Conservation (phyloP, 106 monocot genomes). For the Dioscorea alata region DNA sequence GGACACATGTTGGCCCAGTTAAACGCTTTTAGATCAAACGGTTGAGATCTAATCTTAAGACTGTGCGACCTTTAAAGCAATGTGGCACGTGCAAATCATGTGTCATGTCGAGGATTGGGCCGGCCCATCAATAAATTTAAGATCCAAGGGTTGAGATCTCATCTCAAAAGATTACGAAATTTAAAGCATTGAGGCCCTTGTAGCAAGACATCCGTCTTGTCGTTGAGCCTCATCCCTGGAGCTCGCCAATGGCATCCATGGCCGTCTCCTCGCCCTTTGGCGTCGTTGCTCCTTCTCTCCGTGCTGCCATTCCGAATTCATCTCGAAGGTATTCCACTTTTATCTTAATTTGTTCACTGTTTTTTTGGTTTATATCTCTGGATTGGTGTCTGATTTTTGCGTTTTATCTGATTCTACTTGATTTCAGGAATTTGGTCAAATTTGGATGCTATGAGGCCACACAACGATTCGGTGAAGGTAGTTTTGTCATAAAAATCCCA, state of each 20-base stretch:
- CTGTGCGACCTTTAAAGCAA: too few relatives aligned
- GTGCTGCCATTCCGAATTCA: background rate
- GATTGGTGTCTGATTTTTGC: background rate
- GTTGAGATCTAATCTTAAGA: too few relatives aligned
- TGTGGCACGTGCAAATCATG: too few relatives aligned
- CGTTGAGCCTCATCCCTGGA: too few relatives aligned
- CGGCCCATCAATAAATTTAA: too few relatives aligned
- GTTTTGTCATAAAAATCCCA: background rate
- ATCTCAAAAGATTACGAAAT: too few relatives aligned
- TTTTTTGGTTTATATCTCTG: background rate
- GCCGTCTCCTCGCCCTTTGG: constrained; percentile 1
- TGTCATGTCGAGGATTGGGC: too few relatives aligned
- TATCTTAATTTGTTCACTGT: background rate
- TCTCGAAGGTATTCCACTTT: background rate
- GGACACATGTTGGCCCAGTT: too few relatives aligned
- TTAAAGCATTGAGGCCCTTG: too few relatives aligned
- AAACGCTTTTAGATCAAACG: too few relatives aligned
- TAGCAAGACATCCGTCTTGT: too few relatives aligned
- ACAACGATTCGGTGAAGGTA: background rate
- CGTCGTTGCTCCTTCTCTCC: background rate
- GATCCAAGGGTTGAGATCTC: too few relatives aligned
- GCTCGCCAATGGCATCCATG: background rate
- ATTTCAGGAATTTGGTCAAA: background rate
- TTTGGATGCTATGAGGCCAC: background rate
- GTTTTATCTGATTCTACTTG: background rate